These are phyloP conservation scores for Pyrus communis DNA, from an alignment of 306 rosid species.

Conservation along the genomic window DNA sequence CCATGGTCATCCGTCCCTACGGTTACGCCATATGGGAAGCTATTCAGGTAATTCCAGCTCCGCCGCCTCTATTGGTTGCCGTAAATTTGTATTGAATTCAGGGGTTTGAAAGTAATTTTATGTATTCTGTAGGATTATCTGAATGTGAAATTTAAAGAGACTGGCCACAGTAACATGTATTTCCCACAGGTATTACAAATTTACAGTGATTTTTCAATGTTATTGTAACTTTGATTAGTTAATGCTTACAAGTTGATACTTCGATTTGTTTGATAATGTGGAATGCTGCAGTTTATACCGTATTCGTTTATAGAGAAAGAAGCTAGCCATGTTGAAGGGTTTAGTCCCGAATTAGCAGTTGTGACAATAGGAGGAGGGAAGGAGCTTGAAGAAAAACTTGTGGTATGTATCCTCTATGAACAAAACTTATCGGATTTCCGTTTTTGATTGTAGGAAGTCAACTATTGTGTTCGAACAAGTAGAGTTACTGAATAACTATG, in stretches of 20 bases:
- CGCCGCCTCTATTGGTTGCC: not conserved
- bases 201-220: not conserved
- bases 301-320: conserved; percentile 94
- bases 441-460: not conserved
- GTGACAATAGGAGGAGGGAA: conserved; percentile 97
- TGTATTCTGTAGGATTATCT: conserved; percentile 56
- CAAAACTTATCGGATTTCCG: not conserved
- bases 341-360: conserved; percentile 86
- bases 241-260: not conserved
- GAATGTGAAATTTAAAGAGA: conserved; percentile 88
- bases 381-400: conserved; percentile 98
- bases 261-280: conserved; percentile 7
- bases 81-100: not conserved
- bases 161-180: conserved; percentile 95
- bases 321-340: conserved; percentile 97
- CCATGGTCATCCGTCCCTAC: conserved; percentile 97
- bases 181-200: conserved; percentile 71
- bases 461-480: not conserved
- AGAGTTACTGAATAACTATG: conserved; percentile 25
- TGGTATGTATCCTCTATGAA: conserved; percentile 39
- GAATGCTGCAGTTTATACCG: conserved; percentile 77
- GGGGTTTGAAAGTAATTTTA: not conserved
- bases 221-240: not conserved
- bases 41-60: conserved; percentile 51
- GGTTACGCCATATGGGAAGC: conserved; percentile 98